These are phyloP conservation scores for Gnaphalium uliginosum DNA, from an alignment of 129 eudicot genomes.

Conservation along the genomic window DNA sequence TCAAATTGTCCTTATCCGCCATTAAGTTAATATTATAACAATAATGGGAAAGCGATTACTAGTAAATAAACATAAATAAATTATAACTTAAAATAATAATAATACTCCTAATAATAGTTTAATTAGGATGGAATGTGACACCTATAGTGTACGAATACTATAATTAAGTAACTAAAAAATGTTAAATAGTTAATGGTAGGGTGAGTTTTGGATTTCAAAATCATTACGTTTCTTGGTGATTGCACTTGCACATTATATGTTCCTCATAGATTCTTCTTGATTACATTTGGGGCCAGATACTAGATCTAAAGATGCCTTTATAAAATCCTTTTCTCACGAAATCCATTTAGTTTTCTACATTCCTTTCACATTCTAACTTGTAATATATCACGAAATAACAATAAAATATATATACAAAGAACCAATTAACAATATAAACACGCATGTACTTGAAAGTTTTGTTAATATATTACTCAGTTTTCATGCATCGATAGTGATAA, in stretches of 20 bases:
- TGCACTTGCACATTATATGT: conserved; percentile 9
- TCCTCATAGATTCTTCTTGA: conserved; percentile 6
- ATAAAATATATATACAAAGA: too few species aligned
- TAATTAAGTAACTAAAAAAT: background rate
- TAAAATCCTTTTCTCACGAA: conserved; percentile 20
- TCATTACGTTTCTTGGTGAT: conserved; percentile 21
- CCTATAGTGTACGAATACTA: background rate
- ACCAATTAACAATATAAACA: too few species aligned
- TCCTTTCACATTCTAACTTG: background rate
- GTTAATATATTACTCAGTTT: too few species aligned
- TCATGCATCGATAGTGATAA: too few species aligned
- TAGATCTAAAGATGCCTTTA: background rate
- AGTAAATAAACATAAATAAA: too few species aligned
- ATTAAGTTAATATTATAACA: background rate
- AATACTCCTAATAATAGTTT: too few species aligned
- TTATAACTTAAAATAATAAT: too few species aligned
- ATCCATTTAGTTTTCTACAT: background rate
- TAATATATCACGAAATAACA: too few species aligned
- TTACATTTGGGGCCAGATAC: conserved; percentile 14
- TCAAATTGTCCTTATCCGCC: background rate
- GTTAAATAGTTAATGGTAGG: conserved; percentile 10
- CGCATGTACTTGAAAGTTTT: too few species aligned
- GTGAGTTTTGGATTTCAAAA: conserved; percentile 2
- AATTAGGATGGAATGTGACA: background rate
- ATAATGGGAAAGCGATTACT: background rate